These are phyloP conservation scores for Chlorophyllum brunneum DNA, from an alignment of 768 basidiomycete genomes.

Conservation along the genomic window DNA sequence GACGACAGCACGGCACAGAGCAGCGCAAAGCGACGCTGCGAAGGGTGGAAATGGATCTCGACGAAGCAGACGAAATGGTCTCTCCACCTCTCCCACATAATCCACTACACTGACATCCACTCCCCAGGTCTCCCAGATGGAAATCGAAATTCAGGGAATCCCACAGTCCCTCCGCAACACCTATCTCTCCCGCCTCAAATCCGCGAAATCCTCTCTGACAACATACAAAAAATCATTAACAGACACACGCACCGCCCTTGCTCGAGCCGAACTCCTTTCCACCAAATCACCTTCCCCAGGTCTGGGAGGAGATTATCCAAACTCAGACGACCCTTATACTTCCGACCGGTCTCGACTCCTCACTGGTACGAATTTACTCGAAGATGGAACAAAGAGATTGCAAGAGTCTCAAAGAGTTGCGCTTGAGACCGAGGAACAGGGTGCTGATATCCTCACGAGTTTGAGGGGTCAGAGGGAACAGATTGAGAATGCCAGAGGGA, in stretches of 20 bases:
- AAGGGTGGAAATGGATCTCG: slow-evolving; percentile 90
- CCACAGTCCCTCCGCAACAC: slow-evolving; percentile 77
- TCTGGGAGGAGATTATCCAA: slow-evolving; percentile 27
- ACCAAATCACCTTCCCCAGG: slow-evolving; percentile 31
- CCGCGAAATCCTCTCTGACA: slow-evolving; percentile 71
- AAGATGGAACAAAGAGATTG: slow-evolving; percentile 80
- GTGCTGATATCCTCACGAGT: slow-evolving; percentile 86
- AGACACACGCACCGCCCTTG: slow-evolving; percentile 64
- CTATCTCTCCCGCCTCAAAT: slow-evolving; percentile 71
- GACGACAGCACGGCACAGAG: slow-evolving; percentile 41
- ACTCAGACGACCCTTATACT: slow-evolving; percentile 79
- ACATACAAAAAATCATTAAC: slow-evolving; percentile 79
- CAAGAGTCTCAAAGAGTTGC: slow-evolving; percentile 91
- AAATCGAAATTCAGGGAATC: slow-evolving; percentile 94
- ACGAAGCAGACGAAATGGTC: slow-evolving; percentile 98
- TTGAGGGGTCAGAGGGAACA: slow-evolving; percentile 87
- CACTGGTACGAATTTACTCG: slow-evolving; percentile 70
- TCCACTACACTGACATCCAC: slow-evolving; percentile 8
- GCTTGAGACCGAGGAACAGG: slow-evolving; percentile 94
- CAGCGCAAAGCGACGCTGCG: slow-evolving; percentile 76
- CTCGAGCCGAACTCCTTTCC: slow-evolving; percentile 76
- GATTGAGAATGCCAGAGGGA: slow-evolving; percentile 89
- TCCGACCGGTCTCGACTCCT: slow-evolving; percentile 80
- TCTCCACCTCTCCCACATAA: neutral
- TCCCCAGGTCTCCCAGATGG: slow-evolving; percentile 93